phyloP scores from a whole-genome alignment of 805 yeast species.

The Kurtzmaniella cleridarum region DNA sequence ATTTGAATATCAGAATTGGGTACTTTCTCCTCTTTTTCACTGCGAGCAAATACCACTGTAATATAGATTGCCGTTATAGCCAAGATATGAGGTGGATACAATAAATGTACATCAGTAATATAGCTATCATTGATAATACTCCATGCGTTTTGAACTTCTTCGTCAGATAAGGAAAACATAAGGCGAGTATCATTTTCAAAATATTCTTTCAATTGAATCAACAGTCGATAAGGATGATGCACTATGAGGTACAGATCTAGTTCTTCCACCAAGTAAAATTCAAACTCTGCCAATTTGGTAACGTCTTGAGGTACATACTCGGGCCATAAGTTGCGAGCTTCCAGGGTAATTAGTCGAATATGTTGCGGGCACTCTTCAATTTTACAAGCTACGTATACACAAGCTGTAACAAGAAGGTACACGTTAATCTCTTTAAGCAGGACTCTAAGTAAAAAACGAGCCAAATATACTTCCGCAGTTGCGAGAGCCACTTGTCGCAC shows the following conservation, averaged over 20 bases:
- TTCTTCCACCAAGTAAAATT: slow-evolving; percentile 88
- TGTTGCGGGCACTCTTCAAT: slow-evolving; percentile 96
- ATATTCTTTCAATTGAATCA: slow-evolving; percentile 47
- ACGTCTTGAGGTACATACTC: slow-evolving; percentile 89
- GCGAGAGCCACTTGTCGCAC: slow-evolving; percentile 80
- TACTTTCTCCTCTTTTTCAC: slow-evolving; percentile 18
- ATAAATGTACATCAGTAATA: slow-evolving; percentile 76
- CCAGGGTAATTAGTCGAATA: slow-evolving; percentile 73
- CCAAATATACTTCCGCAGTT: slow-evolving; percentile 80
- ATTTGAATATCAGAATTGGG: slow-evolving; percentile 20
- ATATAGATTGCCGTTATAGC: slow-evolving; percentile 80
- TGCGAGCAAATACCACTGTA: slow-evolving; percentile 51
- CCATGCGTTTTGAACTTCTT: slow-evolving; percentile 84
- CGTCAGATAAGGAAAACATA: slow-evolving; percentile 41
- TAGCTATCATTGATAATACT: slow-evolving; percentile 84
- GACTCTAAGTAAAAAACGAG: slow-evolving; percentile 70
- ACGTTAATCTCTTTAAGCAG: slow-evolving; percentile 77
- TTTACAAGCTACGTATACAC: slow-evolving; percentile 86
- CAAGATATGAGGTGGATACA: slow-evolving; percentile 85
- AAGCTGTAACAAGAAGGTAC: slow-evolving; percentile 75
- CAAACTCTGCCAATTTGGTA: slow-evolving; percentile 90
- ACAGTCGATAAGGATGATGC: slow-evolving; percentile 69
- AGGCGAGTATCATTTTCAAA: slow-evolving; percentile 22
- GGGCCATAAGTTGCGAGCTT: slow-evolving; percentile 90
- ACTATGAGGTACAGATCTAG: slow-evolving; percentile 65